Evolutionary conservation across 495 filamentous ascomycete species (phyloP), one percentile per base, ranked within the genome.

Genomic region (Podospora pseudopauciseta): DNA sequence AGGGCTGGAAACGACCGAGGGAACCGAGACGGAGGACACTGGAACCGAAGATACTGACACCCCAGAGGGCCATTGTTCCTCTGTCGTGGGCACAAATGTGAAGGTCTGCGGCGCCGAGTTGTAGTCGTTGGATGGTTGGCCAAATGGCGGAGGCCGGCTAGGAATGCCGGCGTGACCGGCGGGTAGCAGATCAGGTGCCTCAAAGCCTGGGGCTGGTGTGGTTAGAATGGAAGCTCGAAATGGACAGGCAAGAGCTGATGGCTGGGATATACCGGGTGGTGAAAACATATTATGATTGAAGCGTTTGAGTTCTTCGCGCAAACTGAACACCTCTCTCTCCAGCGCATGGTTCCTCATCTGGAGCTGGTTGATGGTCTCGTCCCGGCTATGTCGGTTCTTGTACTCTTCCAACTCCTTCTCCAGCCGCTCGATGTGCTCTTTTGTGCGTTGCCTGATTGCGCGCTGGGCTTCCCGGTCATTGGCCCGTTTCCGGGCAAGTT

Each of bases 391-490:
- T 30, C 73, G 72, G 59, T 69, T 76, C 28, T 75, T 74, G 49
- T 80, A 85, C 49, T 92, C 89, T 19, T 84, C 85, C 55, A 95
- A 86, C 61, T 88, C 86, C 63, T 83, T 82, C 78, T 96, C 91
- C 23, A 97, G 82, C 23, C 79, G 82, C 64, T 93, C 91, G 69
- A 96, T 95, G 72, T 93, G 90, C 65, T 87, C 83, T 72, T 92
- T 94, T 13, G 90, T 96, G 67, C 93, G 84, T 72, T 92, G 89
- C 18, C 93, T 85, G 67, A 96, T 97, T 19, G 91, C 91, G 62
- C 91, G 86, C 76, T 97, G 93, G 19, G 93, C 93, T 78, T 94
- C 91, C 55, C 93, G 86, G 75, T 97, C 93, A 77, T 96, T 96
- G 73, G 91, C 92, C 65, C 93, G 86, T 78, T 97, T 97, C 74